Evolutionary conservation across 164 flowering plant genomes (phyloP).

Genomic region (Kingdonia uniflora): DNA sequence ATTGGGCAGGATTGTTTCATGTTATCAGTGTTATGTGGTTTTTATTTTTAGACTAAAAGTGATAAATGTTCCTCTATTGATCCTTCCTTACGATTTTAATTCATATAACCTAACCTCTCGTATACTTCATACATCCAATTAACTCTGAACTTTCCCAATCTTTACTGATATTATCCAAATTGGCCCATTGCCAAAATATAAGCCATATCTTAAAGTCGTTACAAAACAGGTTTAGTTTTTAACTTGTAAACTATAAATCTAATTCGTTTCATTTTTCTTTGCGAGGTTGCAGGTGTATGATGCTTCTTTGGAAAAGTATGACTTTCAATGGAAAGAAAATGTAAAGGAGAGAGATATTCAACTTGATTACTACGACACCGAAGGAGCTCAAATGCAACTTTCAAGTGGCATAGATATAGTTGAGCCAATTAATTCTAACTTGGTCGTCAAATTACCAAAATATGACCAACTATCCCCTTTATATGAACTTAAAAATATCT

Average conservation of each 20-base stretch:
- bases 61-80: too few species aligned
- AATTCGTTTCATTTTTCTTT: neutral
- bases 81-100: too few species aligned
- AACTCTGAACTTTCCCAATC: neutral
- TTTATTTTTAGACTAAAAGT: too few species aligned
- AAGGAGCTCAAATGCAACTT: slow-evolving; percentile 6
- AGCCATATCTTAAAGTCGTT: neutral
- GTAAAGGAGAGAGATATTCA: neutral
- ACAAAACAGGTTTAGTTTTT: neutral
- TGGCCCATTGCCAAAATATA: neutral
- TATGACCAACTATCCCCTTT: neutral
- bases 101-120: too few species aligned
- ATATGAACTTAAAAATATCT: neutral
- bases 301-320: neutral
- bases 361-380: neutral
- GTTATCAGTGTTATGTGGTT: too few species aligned
- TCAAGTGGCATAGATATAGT: neutral
- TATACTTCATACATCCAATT: neutral
- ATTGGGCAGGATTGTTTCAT: too few species aligned
- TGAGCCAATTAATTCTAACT: neutral
- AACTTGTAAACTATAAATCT: neutral
- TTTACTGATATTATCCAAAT: too few species aligned
- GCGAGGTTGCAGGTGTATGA: slow-evolving; percentile 9
- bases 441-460: neutral
- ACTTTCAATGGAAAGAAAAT: slow-evolving; percentile 3